Evolutionary conservation across 2,329 filamentous ascomycete species (phyloP), one percentile per base, ranked within the genome.

Genomic region (Xylaria multiplex): DNA sequence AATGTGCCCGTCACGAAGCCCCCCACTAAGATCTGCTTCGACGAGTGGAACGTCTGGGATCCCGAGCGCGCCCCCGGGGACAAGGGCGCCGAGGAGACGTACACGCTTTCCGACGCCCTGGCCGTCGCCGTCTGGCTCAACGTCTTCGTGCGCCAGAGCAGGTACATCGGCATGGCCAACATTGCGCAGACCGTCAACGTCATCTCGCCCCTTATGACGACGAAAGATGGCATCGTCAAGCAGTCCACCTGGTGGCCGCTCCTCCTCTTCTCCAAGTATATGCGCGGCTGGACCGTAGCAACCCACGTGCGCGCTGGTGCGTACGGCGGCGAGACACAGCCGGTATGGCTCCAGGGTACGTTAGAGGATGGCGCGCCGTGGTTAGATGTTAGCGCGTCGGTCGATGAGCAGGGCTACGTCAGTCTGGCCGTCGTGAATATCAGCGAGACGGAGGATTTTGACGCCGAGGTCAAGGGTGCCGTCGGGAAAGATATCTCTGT

Each of bases 11-110:
- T 84, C 0, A 80, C 82, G 0, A 85, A 89, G n/a, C 85, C 86
- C 3, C 81, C 85, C 3, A 90, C 88, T 53, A 90, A 85, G 58
- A 92, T 94, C 76, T 93, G 91, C 82, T 93, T 93, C 75, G 91
- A 94, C 75, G 91, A 93, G 78, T 93, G 91, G 91, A 94, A 93
- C 76, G 91, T 93, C 8, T 94, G 91, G 91, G 90, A 93, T 72
- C 90, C 90, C 0, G 82, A 84, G 59, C 86, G 91, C 8, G 91
- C 91, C 0, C 90, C 90, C 0, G 91, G 91, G 16, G 88, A 91
- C 72, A 77, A 85, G 66, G 91, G 91, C 16, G 91, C 89, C 6
- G 91, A 93, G 78, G 91, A 93, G 75, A 81, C 79, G 72, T 92
- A 93, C 80, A 93, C 89, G 0, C 84, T 93, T 7, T 92, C 89